Base-by-base conservation (phyloP, 23 red algal species). In the Gracilaria vermiculophylla region DNA sequence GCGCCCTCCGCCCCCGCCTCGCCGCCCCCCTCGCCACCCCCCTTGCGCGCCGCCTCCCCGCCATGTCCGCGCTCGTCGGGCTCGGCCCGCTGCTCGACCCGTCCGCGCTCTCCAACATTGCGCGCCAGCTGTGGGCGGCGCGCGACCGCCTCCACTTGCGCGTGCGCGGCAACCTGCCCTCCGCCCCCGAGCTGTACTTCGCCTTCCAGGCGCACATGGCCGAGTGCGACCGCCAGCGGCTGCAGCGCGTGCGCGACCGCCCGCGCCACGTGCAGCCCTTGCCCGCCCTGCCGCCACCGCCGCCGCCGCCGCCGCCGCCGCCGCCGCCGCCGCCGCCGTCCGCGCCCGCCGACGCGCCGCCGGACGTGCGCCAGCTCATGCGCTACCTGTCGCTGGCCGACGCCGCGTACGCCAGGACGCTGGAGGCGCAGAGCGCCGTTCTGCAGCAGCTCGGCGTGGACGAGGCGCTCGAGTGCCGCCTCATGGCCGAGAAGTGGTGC, bases 131-230 rank as follows among this genome's bases (percentile, higher is more conserved):
- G 23, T 67, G 87, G 43, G 51, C 74, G 31, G 87, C 76, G 41
- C 73, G 87, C 21, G 58, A 67, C 42, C 87, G 87, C n/a, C 76
- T 91, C 45, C 11, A 73, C 43, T 60, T 91, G 21, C 87, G 76
- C 62, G 81, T 74, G 44, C 54, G 50, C 58, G 87, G 75, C 39
- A 91, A 80, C 42, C 41, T 91, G n/a, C 87, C 87, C n/a, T 67
- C 53, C 40, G 54, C 69, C 3, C 31, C 76, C 55, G 75, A 91
- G 44, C 75, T 91, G 5, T 45, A 66, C 32, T 14, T 91, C 41
- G 87, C 87, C 17, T 64, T 91, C 14, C 62, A 72, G 15, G 19
- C 57, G n/a, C 69, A 91, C 76, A 91, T 91, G 48, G 32, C 56
- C 47, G 53, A 74, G n/a, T 73, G 87, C 57, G 87, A 91, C 76